These are phyloP conservation scores for Talaromyces atroroseus DNA, from an alignment of 2,329 filamentous ascomycete species.

Conservation along the genomic window DNA sequence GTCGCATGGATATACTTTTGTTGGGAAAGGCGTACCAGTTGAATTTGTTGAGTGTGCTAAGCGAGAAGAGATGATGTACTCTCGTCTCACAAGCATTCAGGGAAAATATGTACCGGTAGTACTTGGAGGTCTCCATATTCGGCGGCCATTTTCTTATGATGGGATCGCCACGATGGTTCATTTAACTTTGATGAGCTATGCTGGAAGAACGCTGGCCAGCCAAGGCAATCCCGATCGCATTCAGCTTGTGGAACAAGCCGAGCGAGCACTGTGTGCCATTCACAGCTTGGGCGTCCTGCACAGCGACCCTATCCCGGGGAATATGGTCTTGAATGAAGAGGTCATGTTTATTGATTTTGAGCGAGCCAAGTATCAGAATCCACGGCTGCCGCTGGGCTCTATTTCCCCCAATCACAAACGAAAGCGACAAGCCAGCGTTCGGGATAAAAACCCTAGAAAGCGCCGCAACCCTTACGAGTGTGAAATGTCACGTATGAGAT, in stretches of 20 bases:
- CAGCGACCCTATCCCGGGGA: constrained; percentile 17
- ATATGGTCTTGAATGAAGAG: constrained; percentile 10
- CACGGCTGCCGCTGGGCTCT: too few relatives aligned
- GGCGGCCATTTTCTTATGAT: constrained; percentile 18
- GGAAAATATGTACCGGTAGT: constrained; percentile 19
- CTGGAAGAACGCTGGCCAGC: constrained; percentile 15
- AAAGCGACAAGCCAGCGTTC: too few relatives aligned
- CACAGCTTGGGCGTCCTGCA: constrained; percentile 17
- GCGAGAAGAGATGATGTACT: constrained; percentile 21
- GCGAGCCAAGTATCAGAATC: too few relatives aligned
- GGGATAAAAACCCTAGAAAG: too few relatives aligned
- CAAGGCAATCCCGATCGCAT: constrained; percentile 8
- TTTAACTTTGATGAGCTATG: constrained; percentile 19
- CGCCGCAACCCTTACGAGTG: too few relatives aligned
- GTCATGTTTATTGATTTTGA: too few relatives aligned
- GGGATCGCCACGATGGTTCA: constrained; percentile 19
- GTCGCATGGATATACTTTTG: constrained; percentile 24
- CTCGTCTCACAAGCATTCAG: constrained; percentile 18
- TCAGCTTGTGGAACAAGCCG: constrained; percentile 14
- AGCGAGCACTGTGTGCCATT: constrained; percentile 16
- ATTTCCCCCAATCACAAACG: too few relatives aligned
- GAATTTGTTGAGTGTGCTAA: constrained; percentile 17
- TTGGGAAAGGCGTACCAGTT: constrained; percentile 20
- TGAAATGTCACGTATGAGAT: too few relatives aligned
- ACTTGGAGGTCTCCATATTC: constrained; percentile 22